These are phyloP conservation scores for Tranzscheliella williamsii DNA, from an alignment of 1,284 basidiomycete species.

Conservation along the genomic window DNA sequence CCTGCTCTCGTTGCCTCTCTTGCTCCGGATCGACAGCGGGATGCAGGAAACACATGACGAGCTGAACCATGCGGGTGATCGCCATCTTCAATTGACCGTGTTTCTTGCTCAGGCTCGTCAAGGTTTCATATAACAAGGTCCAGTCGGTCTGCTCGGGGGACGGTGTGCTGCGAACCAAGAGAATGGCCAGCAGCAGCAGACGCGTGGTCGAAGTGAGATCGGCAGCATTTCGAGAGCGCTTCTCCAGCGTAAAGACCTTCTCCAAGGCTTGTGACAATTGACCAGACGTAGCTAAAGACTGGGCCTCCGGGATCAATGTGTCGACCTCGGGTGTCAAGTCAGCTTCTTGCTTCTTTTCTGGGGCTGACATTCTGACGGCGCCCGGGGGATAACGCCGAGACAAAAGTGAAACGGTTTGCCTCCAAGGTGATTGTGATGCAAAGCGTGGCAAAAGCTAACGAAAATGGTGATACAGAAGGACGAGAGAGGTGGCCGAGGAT, in stretches of 20 bases:
- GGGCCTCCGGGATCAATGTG: slow-evolving; percentile 63
- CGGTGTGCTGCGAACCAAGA: slow-evolving; percentile 49
- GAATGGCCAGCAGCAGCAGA: slow-evolving; percentile 74
- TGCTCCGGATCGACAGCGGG: slow-evolving; percentile 63
- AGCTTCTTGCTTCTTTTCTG: slow-evolving; percentile 65
- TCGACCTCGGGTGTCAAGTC: slow-evolving; percentile 66
- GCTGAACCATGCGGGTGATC: slow-evolving; percentile 78
- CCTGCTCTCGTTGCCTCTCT: slow-evolving; percentile 63
- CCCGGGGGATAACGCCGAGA: not conserved
- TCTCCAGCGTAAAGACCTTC: slow-evolving; percentile 85
- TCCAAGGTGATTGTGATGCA: not conserved
- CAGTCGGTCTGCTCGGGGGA: slow-evolving; percentile 35
- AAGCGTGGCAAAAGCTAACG: too few relatives aligned
- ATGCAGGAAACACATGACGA: slow-evolving; percentile 54
- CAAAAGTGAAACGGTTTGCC: too few relatives aligned
- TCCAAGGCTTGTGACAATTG: slow-evolving; percentile 84
- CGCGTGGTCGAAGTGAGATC: slow-evolving; percentile 88
- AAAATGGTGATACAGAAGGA: too few relatives aligned
- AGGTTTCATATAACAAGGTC: slow-evolving; percentile 45
- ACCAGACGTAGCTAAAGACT: slow-evolving; percentile 66
- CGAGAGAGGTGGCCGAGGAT: slow-evolving; percentile 6
- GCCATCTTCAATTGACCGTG: slow-evolving; percentile 94
- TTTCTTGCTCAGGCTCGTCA: slow-evolving; percentile 73
- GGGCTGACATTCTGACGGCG: slow-evolving; percentile 23
- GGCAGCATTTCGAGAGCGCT: slow-evolving; percentile 94